Conservation (phyloP, 306 rosid genomes). For the Lupinus albus region DNA sequence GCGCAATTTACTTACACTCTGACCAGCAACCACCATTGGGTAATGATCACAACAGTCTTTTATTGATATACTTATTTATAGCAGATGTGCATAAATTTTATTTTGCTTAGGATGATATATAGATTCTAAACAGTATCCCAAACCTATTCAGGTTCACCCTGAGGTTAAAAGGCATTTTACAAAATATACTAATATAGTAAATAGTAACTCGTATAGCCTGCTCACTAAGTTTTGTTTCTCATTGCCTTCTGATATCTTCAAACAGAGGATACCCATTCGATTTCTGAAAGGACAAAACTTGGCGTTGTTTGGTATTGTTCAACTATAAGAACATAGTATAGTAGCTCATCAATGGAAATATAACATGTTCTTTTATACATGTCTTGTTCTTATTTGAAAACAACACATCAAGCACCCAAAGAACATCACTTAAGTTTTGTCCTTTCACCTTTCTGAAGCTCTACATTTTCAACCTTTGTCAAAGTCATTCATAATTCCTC, state of each 20-base stretch:
- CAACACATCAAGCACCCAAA: no score
- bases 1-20: no score
- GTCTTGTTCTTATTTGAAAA: no score
- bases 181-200: neutral
- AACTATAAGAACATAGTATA: no score
- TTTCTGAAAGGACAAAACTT: neutral
- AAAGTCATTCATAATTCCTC: constrained; percentile 16
- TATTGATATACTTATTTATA: constrained; percentile 5
- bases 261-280: constrained; percentile 8
- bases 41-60: neutral
- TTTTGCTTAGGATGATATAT: constrained; percentile 9
- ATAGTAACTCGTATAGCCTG: neutral
- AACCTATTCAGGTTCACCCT: neutral
- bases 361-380: no score
- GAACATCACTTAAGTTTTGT: no score
- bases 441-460: neutral
- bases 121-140: neutral
- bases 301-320: no score
- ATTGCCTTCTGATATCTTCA: constrained; percentile 21
- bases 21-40: no score
- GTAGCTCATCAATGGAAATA: no score
- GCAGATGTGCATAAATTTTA: neutral
- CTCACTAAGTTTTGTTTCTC: constrained; percentile 7
- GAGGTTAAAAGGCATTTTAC: neutral
- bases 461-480: neutral